phyloP scores from a whole-genome alignment of 441 rosid genomes.

The Jatropha multifida region DNA sequence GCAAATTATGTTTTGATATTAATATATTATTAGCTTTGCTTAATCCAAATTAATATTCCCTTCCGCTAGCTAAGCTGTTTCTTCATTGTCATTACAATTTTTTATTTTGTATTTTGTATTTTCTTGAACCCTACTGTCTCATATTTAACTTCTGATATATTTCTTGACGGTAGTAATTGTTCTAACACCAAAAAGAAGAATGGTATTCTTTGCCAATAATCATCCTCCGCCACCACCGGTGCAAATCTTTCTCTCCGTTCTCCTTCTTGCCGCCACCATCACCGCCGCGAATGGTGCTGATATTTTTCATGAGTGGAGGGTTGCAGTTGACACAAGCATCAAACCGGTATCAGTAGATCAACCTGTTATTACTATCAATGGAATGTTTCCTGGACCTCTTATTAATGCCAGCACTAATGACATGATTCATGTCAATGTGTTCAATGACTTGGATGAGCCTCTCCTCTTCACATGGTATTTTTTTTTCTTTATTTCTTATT shows the following conservation, averaged over 20 bases:
- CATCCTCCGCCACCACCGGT: background rate
- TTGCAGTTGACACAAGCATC: slow-evolving; percentile 25
- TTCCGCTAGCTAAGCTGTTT: background rate
- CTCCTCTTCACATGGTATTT: slow-evolving; percentile 57
- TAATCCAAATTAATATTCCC: background rate
- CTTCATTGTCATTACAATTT: background rate
- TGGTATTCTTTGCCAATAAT: background rate
- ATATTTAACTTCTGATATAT: no score
- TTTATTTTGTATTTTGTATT: background rate
- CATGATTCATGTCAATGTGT: slow-evolving; percentile 49
- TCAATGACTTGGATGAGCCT: slow-evolving; percentile 58
- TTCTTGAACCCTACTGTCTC: no score
- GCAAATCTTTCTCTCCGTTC: background rate
- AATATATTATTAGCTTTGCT: no score
- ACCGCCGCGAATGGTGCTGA: slow-evolving; percentile 23
- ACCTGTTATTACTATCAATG: slow-evolving; percentile 60
- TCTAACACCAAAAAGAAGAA: background rate
- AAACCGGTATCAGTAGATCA: slow-evolving; percentile 26
- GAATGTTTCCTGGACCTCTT: slow-evolving; percentile 68
- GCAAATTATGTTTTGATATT: background rate
- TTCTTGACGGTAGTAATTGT: no score
- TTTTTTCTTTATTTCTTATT: background rate
- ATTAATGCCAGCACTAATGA: slow-evolving; percentile 57
- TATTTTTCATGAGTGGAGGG: slow-evolving; percentile 46
- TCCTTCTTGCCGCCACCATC: background rate